Conservation (phyloP, 306 rosid genomes). For the Herpetospermum pedunculosum region DNA sequence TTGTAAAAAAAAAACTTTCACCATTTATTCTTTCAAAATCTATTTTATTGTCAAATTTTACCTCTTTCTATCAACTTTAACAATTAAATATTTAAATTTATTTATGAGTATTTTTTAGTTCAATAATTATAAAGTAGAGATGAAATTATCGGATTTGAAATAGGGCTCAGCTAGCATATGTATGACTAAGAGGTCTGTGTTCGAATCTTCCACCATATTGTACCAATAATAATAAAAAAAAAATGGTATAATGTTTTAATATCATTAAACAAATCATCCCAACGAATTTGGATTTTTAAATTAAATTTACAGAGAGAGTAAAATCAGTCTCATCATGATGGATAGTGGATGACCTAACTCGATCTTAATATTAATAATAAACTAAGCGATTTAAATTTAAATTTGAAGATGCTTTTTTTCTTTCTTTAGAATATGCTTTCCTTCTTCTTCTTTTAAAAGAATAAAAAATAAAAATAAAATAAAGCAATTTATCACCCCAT, state of each 20-base stretch:
- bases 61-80: background rate
- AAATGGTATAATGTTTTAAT: too few relatives aligned
- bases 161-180: too few relatives aligned
- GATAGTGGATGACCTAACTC: background rate
- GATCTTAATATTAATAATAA: background rate
- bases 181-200: too few relatives aligned
- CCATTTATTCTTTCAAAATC: background rate
- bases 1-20: too few relatives aligned
- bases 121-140: too few relatives aligned
- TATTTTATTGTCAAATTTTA: background rate
- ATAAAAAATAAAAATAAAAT: too few relatives aligned
- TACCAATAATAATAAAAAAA: too few relatives aligned
- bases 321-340: background rate
- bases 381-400: background rate
- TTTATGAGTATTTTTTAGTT: too few relatives aligned
- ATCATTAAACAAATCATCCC: background rate
- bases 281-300: background rate
- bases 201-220: too few relatives aligned
- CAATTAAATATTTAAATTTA: too few relatives aligned
- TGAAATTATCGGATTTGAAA: too few relatives aligned
- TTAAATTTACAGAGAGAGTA: background rate
- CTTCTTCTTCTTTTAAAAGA: background rate
- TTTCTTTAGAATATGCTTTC: background rate
- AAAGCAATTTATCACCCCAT: background rate
- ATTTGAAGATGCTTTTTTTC: background rate